Conservation (phyloP, 176 grass and related monocot species). For the Stipa capillata region DNA sequence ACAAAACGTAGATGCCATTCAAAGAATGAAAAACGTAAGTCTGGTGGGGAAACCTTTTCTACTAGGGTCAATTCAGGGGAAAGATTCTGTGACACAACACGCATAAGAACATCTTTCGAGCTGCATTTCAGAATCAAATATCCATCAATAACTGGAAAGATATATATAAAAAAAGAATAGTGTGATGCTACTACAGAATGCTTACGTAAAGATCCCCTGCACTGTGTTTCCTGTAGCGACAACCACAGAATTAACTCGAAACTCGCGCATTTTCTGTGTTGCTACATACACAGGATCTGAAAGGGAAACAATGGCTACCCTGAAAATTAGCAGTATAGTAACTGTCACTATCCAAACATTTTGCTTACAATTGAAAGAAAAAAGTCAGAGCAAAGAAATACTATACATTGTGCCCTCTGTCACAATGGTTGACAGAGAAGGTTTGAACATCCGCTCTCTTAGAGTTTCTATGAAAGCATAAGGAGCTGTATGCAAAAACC, state of each 20-base stretch:
- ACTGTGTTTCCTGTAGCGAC: conserved; percentile 64
- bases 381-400: neutral
- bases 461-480: conserved; percentile 90
- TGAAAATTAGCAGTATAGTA: conserved; percentile 34
- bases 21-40: conserved; percentile 18
- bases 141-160: neutral
- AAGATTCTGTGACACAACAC: conserved; percentile 87
- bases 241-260: conserved; percentile 81
- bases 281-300: conserved; percentile 85
- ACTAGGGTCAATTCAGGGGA: conserved; percentile 89
- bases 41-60: conserved; percentile 64
- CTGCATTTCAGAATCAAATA: conserved; percentile 45
- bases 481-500: conserved; percentile 61
- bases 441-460: conserved; percentile 95
- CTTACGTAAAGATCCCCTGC: conserved; percentile 93
- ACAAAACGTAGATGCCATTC: neutral
- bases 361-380: conserved; percentile 18
- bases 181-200: conserved; percentile 9
- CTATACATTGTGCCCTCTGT: conserved; percentile 65
- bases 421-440: conserved; percentile 71
- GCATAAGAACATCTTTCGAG: conserved; percentile 97
- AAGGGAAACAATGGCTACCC: conserved; percentile 75
- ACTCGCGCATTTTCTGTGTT: conserved; percentile 81
- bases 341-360: neutral
- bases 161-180: neutral